Conservation (phyloP, 2,329 filamentous ascomycete species). For the Albifimbria verrucaria region DNA sequence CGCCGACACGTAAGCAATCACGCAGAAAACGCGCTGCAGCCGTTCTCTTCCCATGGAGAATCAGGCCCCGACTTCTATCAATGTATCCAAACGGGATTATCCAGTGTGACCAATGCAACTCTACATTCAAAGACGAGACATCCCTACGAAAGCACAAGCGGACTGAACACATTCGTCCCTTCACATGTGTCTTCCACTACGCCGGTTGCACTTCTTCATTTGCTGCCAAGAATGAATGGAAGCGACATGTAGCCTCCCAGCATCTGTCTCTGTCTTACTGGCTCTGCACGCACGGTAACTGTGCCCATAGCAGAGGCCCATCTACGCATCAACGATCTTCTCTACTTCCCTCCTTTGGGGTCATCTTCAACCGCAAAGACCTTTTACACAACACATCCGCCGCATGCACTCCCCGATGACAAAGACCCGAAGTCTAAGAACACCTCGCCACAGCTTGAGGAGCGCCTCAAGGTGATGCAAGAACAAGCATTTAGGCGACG, state of each 20-base stretch:
- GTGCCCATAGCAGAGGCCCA: constrained; percentile 32
- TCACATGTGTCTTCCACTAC: constrained; percentile 73
- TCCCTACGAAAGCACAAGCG: constrained; percentile 48
- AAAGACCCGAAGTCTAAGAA: constrained; percentile 35
- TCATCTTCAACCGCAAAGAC: constrained; percentile 84
- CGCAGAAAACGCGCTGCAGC: constrained; percentile 3
- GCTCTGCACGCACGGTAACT: constrained; percentile 67
- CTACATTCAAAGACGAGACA: constrained; percentile 40
- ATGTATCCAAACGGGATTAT: neutral
- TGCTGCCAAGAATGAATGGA: constrained; percentile 90
- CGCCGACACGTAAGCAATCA: neutral
- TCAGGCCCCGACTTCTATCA: constrained; percentile 7
- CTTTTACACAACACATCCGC: constrained; percentile 80
- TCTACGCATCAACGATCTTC: constrained; percentile 8
- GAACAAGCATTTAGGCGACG: constrained; percentile 56
- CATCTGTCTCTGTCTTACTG: constrained; percentile 74
- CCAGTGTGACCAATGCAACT: constrained; percentile 15
- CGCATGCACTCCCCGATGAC: constrained; percentile 71
- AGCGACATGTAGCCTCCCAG: constrained; percentile 78
- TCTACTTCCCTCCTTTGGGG: constrained; percentile 47
- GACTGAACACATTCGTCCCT: constrained; percentile 56
- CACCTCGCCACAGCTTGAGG: constrained; percentile 41
- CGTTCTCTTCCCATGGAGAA: neutral
- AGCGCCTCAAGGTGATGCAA: constrained; percentile 54
- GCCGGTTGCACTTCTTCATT: constrained; percentile 75